Percentiles rank a stretch among this genome's conserved stretches.
phyloP scores from a whole-genome alignment of 192 early-diverging fungal genomes.

The Dimargaris verticillata region DNA sequence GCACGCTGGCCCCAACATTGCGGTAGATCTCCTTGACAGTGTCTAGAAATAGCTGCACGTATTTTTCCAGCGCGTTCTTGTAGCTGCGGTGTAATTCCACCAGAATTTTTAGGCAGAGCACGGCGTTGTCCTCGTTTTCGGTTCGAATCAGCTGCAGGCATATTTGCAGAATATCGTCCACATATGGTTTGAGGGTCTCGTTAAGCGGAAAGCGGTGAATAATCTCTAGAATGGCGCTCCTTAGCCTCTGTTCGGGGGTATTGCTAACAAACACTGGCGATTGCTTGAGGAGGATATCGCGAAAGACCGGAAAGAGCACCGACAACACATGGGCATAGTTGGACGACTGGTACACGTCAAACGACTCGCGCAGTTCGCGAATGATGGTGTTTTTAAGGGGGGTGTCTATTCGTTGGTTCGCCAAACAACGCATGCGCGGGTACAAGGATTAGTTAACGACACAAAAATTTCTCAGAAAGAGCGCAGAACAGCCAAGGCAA shows the following conservation, averaged over 20 bases:
- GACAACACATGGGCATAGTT: conserved; percentile 68
- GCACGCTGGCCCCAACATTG: conserved; percentile 76
- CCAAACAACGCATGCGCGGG: background rate
- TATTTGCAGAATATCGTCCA: conserved; percentile 55
- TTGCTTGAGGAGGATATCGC: conserved; percentile 50
- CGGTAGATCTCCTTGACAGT: conserved; percentile 86
- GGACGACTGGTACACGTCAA: conserved; percentile 74
- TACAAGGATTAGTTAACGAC: background rate
- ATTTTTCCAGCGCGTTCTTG: conserved; percentile 62
- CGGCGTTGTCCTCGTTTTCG: conserved; percentile 98
- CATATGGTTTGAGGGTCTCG: conserved; percentile 62
- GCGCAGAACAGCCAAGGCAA: background rate
- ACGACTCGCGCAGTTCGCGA: conserved; percentile 73
- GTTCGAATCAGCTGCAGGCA: conserved; percentile 59
- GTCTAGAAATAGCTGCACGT: conserved; percentile 79
- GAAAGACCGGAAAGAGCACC: conserved; percentile 69
- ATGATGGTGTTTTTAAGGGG: conserved; percentile 66
- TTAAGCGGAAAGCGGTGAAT: conserved; percentile 82
- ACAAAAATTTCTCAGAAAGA: background rate
- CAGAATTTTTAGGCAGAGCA: conserved; percentile 81
- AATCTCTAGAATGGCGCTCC: conserved; percentile 77
- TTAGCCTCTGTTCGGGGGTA: conserved; percentile 75
- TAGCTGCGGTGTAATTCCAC: conserved; percentile 87
- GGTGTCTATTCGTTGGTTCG: conserved; percentile 20
- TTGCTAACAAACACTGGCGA: conserved; percentile 57